Conservation (phyloP, 1,284 basidiomycete genomes). For the Meira nashicola region DNA sequence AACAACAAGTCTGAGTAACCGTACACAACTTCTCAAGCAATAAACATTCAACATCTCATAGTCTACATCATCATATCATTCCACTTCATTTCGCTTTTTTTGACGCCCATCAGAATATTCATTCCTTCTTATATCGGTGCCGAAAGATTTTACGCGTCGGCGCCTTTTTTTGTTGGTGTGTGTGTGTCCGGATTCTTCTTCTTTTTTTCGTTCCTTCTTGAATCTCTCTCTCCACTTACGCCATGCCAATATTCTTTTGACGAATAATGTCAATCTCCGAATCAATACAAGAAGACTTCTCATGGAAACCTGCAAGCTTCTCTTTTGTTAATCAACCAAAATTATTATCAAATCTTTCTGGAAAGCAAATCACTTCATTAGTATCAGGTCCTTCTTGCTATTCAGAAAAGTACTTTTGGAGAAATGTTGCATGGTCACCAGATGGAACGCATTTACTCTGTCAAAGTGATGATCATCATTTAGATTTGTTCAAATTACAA, state of each 20-base stretch:
- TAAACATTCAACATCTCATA: too few relatives aligned
- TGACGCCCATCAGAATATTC: too few relatives aligned
- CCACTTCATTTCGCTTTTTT: too few relatives aligned
- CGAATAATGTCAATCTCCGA: neutral
- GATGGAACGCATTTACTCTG: conserved; percentile 32
- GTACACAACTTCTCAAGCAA: too few relatives aligned
- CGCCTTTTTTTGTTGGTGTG: too few relatives aligned
- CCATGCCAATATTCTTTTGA: neutral
- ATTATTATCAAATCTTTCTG: neutral
- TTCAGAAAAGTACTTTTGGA: neutral
- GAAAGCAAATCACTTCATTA: neutral
- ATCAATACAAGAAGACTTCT: neutral
- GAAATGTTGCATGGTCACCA: conserved; percentile 16
- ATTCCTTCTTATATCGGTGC: too few relatives aligned
- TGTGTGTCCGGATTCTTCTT: too few relatives aligned
- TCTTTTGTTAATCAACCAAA: neutral
- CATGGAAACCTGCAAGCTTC: neutral
- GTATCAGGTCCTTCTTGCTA: neutral
- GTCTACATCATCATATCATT: too few relatives aligned
- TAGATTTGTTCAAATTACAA: conserved; percentile 19
- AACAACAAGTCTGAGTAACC: too few relatives aligned
- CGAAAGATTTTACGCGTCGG: too few relatives aligned
- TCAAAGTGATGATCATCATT: conserved; percentile 27
- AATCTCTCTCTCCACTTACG: too few relatives aligned
- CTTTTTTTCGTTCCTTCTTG: too few relatives aligned